Evolutionary conservation across 176 grass and related monocot species (phyloP).

Genomic region (Bromus sterilis): DNA sequence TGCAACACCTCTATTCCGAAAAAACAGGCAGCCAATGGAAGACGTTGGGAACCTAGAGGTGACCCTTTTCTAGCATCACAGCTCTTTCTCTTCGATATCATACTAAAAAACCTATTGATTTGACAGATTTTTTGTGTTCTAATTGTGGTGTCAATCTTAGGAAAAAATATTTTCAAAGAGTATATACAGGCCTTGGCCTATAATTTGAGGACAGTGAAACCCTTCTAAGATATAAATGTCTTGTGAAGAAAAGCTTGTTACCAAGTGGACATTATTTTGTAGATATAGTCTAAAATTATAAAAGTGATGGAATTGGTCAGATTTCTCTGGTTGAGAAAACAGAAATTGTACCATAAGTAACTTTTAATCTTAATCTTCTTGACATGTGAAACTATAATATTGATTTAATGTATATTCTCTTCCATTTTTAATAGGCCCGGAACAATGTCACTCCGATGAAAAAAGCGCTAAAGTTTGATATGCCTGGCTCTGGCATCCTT

Average conservation of each 20-base stretch:
- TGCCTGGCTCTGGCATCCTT: slow-evolving; percentile 33
- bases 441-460: slow-evolving; percentile 23
- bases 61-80: not conserved
- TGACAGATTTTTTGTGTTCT: not conserved
- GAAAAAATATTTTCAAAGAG: not conserved
- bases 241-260: not conserved
- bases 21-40: slow-evolving; percentile 79
- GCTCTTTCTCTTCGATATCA: not conserved
- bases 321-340: not conserved
- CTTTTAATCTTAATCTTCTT: slow-evolving; percentile 3
- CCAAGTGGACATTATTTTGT: not conserved
- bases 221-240: not conserved
- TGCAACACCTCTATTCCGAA: slow-evolving; percentile 23
- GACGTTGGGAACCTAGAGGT: slow-evolving; percentile 90
- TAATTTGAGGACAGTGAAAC: slow-evolving; percentile 11
- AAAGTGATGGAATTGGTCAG: not conserved
- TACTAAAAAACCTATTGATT: not conserved
- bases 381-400: not conserved
- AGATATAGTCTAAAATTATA: not conserved
- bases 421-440: slow-evolving; percentile 26
- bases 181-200: not conserved
- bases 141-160: not conserved
- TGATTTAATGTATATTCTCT: slow-evolving; percentile 18
- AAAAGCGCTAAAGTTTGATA: slow-evolving; percentile 46
- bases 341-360: not conserved